These are phyloP conservation scores for Tulasnella sp. DNA, from an alignment of 768 basidiomycete species.

Conservation along the genomic window DNA sequence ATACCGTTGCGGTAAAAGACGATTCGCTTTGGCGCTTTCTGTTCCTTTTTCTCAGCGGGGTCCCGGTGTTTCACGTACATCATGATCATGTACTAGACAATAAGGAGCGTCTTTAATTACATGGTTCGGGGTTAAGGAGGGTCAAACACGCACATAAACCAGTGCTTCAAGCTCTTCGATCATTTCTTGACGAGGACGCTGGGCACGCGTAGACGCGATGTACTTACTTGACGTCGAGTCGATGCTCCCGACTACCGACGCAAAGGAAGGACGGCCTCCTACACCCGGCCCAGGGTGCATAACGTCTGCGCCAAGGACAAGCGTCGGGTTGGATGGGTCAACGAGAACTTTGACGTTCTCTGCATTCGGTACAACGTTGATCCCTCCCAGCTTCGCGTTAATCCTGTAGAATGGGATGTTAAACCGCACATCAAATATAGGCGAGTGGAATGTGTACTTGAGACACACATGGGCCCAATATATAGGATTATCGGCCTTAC, in stretches of 20 bases:
- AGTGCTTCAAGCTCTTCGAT: slow-evolving; percentile 29
- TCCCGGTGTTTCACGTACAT: slow-evolving; percentile 17
- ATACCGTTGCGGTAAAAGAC: slow-evolving; percentile 18
- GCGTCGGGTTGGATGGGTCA: slow-evolving; percentile 60
- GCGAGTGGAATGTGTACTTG: slow-evolving; percentile 38
- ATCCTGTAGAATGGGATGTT: slow-evolving; percentile 26
- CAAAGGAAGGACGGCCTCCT: slow-evolving; percentile 54
- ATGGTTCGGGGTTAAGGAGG: neutral
- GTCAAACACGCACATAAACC: neutral
- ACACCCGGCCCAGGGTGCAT: slow-evolving; percentile 64
- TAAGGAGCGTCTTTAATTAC: neutral
- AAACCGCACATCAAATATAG: neutral
- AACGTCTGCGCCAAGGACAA: slow-evolving; percentile 47
- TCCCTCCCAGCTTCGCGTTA: slow-evolving; percentile 78
- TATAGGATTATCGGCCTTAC: slow-evolving; percentile 44
- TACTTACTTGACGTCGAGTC: slow-evolving; percentile 69
- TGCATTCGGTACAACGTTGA: slow-evolving; percentile 66
- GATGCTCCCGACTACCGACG: slow-evolving; percentile 69
- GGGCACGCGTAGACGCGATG: slow-evolving; percentile 45
- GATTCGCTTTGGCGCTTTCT: slow-evolving; percentile 1
- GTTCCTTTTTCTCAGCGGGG: slow-evolving; percentile 12
- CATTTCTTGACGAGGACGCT: slow-evolving; percentile 60
- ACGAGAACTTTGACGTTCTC: slow-evolving; percentile 50
- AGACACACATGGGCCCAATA: slow-evolving; percentile 68
- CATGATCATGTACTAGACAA: slow-evolving; percentile 3